Base-by-base conservation (phyloP, 352 stramenopile genomes). In the Globisporangium viniferum region DNA sequence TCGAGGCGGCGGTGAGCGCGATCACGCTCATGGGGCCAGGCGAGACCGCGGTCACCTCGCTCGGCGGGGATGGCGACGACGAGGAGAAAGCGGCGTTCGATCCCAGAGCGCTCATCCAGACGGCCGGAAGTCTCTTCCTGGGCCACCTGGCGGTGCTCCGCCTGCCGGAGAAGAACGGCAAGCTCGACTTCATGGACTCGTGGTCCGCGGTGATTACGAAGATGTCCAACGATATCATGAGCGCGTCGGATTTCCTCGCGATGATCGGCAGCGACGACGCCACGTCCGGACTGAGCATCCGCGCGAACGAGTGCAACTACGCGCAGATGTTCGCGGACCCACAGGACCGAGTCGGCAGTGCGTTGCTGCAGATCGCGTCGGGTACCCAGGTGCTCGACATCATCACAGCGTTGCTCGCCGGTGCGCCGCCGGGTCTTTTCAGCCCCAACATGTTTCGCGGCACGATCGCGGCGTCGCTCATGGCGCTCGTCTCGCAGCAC, bases 111-210 rank as follows among this genome's bases (percentile, higher is more conserved):
- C 61, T 77, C 14, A 70, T 91, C 33, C 72, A 90, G 71, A 82
- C 73, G 0, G 81, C 78, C 14, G 81, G 78, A 3, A 79, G 76
- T 9, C 64, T 91, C 53, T 88, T 91, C 64, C 68, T 91, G n/a
- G 64, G 78, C 1, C 80, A 91, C 60, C 65, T 89, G 5, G 77
- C 83, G 3, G 78, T 84, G 8, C 62, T 91, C 1, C 55, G 79
- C 68, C 76, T 90, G 0, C 79, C 83, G 3, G 55, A 69, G 59
- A 86, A 85, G 68, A 80, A 85, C 35, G 81, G 81, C 22, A 75
- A 79, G n/a, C 74, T 83, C 6, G 81, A 91, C 68, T 90, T 90
- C 64, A 91, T 91, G 79, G 81, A 91, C 68, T 73, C 81, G 46
- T 90, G 83, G 80, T 89, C 81, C 20, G 81, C 82, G 3, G 77